Base-by-base conservation (phyloP, 148 eudicot species). In the Rhododendron ovatum region DNA sequence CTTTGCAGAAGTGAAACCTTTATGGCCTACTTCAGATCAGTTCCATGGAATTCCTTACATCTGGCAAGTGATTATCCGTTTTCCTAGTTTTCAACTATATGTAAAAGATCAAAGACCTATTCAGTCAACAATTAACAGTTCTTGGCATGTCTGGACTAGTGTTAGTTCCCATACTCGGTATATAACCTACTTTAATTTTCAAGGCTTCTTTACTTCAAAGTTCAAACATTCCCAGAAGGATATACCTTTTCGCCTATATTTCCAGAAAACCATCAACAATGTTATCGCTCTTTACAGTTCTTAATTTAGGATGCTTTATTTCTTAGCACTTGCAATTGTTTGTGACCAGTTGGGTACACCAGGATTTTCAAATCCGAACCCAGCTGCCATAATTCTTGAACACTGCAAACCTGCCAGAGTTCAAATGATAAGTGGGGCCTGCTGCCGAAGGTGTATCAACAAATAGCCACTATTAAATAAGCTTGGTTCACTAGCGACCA, bases 21-120 rank as follows among this genome's bases (percentile, higher is more conserved):
- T 91, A 48, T 91, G 93, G 93, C 18, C 83, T 80, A 87, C 92
- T 82, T 88, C 93, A 80, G 82, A 88, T 81, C 93, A 91, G 88
- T 91, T 91, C 61, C 90, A 91, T 79, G 92, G 93, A 50, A 83
- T 91, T 59, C 93, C 93, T 73, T 91, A 91, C 84, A 91, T 91
- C 86, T 91, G 93, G 93, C 71, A 90, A 81, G 88, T 82, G 59
- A 75, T 69, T 69, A n/a, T 26, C 35, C 6, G 0, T 4, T 30
- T 30, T 53, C 33, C 39, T 61, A 14, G 69, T n/a, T 79, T 20
- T 15, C 28, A 15, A 17, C 67, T 30, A 39, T 39, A 6, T 22
- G 69, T 43, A 33, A 86, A 59, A 59, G 24, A 22, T 43, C 67
- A 86, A 59, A 59, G 24, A 59, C 26, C 24, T 59, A 20, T 59